Evolutionary conservation across 305 asterid genomes (phyloP), one percentile per base, ranked within the genome.

Genomic region (Rubia tinctorum): DNA sequence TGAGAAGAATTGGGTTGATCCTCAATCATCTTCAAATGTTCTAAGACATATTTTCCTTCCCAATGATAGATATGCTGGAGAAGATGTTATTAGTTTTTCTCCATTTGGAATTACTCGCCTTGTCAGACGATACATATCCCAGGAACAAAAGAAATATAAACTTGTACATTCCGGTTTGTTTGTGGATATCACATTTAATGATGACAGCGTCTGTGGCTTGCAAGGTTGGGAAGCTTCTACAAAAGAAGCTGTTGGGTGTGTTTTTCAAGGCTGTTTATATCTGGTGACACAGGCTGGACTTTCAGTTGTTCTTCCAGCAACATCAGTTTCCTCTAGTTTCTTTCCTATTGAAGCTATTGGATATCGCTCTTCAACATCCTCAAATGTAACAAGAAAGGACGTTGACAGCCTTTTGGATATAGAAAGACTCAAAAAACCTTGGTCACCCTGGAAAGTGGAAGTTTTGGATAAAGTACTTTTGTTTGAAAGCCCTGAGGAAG

Each of bases 91-190:
- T 64, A 90, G 97, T 77, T 83, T 89, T 84, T 92, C 98, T 86
- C 86, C 91, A 63, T 89, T 90, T 83, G 99, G 99, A 80, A 81
- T 95, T 77, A 92, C 98, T 82, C 90, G 95, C 76, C 88, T 95
- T 70, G 75, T 74, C 72, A 90, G 83, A 81, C 80, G 85, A 81
- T 45, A 73, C 76, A 75, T 73, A 80, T 51, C 58, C 74, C 82
- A 72, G 84, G 83, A 81, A 74, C 86, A 84, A 71, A 69, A 78
- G 82, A 75, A 60, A 70, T 82, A 75, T 76, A 89, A 82, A 78
- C 85, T 95, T 75, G 79, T 79, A 79, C 97, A 92, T 82, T 83
- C 95, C 60, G 75, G 80, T 83, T 80, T 89, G 71, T 90, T 78
- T 78, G 76, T 85, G 77, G 83, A 90, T 81, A 76, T 72, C 47